phyloP scores from a whole-genome alignment of 495 filamentous ascomycete species.

The Penicillium cosmopolitanum region DNA sequence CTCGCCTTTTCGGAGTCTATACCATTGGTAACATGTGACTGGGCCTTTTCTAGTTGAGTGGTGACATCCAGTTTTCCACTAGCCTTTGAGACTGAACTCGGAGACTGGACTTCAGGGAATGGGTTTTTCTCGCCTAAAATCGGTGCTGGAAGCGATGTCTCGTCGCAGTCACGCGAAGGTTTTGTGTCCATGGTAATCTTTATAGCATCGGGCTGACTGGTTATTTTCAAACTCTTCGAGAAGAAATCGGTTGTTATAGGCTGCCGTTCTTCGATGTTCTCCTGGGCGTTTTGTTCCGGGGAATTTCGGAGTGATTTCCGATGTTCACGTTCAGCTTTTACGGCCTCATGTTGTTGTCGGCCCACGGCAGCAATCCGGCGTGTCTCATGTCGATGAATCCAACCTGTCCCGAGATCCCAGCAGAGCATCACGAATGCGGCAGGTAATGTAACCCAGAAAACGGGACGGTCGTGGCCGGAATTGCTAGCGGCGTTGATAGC shows the following conservation, averaged over 20 bases:
- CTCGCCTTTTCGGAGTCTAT: constrained; percentile 24
- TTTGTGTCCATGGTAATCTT: constrained; percentile 5
- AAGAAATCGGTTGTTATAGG: neutral
- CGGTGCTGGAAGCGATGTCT: constrained; percentile 13
- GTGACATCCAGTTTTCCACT: constrained; percentile 5
- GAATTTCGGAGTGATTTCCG: constrained; percentile 9
- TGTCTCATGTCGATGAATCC: constrained; percentile 59
- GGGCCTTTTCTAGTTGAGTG: constrained; percentile 11
- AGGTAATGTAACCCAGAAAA: constrained; percentile 65
- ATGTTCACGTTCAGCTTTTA: constrained; percentile 38
- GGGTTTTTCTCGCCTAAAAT: constrained; percentile 16
- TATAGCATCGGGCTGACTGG: neutral
- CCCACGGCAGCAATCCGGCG: constrained; percentile 61
- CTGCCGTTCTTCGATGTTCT: neutral
- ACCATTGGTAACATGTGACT: constrained; percentile 3
- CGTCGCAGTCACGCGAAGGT: neutral
- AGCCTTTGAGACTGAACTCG: neutral
- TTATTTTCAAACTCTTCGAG: constrained; percentile 1
- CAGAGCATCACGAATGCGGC: constrained; percentile 65
- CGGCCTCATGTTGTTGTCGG: constrained; percentile 51
- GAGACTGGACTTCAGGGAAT: constrained; percentile 12
- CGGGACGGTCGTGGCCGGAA: constrained; percentile 37
- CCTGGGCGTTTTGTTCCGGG: constrained; percentile 4
- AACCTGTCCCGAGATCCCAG: constrained; percentile 63
- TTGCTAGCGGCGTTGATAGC: constrained; percentile 60